Conservation (phyloP, 2,329 filamentous ascomycete species). For the Pseudogymnoascus sp. region DNA sequence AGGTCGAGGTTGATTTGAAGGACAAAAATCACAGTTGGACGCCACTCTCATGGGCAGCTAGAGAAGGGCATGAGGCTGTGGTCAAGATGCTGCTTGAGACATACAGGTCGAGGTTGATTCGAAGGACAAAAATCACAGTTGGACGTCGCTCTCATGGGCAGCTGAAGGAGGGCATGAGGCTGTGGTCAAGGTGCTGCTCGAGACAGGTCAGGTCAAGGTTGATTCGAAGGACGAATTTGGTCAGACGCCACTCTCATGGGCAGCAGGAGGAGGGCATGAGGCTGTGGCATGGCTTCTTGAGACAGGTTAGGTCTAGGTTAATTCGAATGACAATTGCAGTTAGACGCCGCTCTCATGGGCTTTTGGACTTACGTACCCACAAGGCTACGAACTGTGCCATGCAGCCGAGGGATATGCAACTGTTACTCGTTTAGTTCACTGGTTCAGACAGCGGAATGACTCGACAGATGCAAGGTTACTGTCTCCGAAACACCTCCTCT, state of each 20-base stretch:
- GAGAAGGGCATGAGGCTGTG: constrained; percentile 22
- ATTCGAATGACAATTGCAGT: constrained; percentile 14
- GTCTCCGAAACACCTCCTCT: too few species aligned
- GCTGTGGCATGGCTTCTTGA: constrained; percentile 20
- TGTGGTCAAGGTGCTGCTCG: constrained; percentile 16
- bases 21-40: background rate
- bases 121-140: constrained; percentile 10
- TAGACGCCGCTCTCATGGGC: constrained; percentile 12
- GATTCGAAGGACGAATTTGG: constrained; percentile 13
- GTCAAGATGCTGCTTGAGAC: constrained; percentile 21
- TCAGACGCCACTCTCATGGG: too few species aligned
- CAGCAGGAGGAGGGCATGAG: constrained; percentile 21
- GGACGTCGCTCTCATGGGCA: constrained; percentile 12
- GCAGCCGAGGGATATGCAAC: too few species aligned
- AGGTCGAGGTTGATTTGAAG: too few species aligned
- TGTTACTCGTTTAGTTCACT: too few species aligned
- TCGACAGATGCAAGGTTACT: too few species aligned
- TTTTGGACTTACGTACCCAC: too few species aligned
- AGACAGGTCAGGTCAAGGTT: constrained; percentile 11
- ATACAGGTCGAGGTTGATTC: constrained; percentile 17
- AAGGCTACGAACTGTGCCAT: too few species aligned
- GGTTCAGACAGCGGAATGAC: too few species aligned
- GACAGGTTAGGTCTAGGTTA: constrained; percentile 15
- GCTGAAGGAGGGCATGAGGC: background rate
- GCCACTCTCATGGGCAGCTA: constrained; percentile 20